Evolutionary conservation across 805 yeast species (phyloP).

Genomic region (Kodamaea sagamina): DNA sequence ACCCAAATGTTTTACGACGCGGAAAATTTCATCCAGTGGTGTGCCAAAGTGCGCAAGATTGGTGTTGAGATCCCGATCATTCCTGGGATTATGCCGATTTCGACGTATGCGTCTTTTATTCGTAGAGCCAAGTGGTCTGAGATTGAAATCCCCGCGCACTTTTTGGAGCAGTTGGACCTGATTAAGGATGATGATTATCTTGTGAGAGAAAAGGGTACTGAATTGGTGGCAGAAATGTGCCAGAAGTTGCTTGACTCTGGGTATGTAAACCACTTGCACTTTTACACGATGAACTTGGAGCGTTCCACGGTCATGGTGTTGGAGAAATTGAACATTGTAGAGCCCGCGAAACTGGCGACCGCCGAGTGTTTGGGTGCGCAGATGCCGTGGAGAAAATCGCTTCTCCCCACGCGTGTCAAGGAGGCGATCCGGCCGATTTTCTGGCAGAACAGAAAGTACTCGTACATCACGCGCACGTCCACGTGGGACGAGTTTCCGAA

Average conservation of each 20-base stretch:
- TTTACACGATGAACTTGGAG: conserved; percentile 97
- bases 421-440: conserved; percentile 92
- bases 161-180: conserved; percentile 70
- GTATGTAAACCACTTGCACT: conserved; percentile 81
- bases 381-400: conserved; percentile 89
- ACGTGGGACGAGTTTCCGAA: conserved; percentile 98
- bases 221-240: conserved; percentile 84
- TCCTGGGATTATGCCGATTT: conserved; percentile 98
- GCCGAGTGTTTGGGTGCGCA: conserved; percentile 21
- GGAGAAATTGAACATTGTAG: conserved; percentile 66
- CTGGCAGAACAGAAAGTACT: conserved; percentile 92
- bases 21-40: conserved; percentile 84
- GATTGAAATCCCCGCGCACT: conserved; percentile 73
- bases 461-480: conserved; percentile 85
- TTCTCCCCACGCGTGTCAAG: conserved; percentile 74
- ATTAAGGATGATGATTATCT: conserved; percentile 86
- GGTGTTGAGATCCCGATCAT: conserved; percentile 87
- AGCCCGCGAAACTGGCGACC: conserved; percentile 40
- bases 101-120: conserved; percentile 89
- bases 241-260: conserved; percentile 67
- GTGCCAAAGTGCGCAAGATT: conserved; percentile 60
- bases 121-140: conserved; percentile 96
- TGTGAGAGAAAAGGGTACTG: conserved; percentile 84
- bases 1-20: conserved; percentile 98
- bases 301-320: conserved; percentile 85